Evolutionary conservation across 176 grass and related monocot genomes (phyloP).

Genomic region (Avena atlantica): DNA sequence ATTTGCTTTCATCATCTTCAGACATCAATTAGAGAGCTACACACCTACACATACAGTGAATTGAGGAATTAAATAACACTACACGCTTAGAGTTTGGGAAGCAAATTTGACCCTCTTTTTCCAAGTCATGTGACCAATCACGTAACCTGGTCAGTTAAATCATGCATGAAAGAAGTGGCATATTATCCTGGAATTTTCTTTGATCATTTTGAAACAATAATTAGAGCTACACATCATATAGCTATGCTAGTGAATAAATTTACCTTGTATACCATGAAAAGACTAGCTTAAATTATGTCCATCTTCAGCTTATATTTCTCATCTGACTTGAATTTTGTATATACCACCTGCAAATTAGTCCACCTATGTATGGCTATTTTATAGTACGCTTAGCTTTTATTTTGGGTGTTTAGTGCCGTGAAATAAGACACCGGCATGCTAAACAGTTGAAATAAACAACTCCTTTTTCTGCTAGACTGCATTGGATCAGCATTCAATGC

Average conservation of each 20-base stretch:
- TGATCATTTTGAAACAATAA: slow-evolving; percentile 27
- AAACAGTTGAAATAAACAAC: slow-evolving; percentile 31
- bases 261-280: slow-evolving; percentile 4
- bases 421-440: slow-evolving; percentile 20
- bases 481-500: slow-evolving; percentile 99
- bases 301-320: slow-evolving; percentile 28
- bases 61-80: background rate
- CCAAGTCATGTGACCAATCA: background rate
- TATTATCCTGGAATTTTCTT: slow-evolving; percentile 12
- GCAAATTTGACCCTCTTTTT: background rate
- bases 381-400: background rate
- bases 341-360: background rate
- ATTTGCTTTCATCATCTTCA: slow-evolving; percentile 26
- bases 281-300: slow-evolving; percentile 18
- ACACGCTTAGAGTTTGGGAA: background rate
- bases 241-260: slow-evolving; percentile 31
- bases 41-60: slow-evolving; percentile 7
- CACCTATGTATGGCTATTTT: background rate
- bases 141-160: background rate
- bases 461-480: slow-evolving; percentile 70
- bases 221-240: slow-evolving; percentile 23
- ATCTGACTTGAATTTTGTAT: slow-evolving; percentile 9
- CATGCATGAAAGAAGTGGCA: slow-evolving; percentile 16
- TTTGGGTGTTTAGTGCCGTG: background rate
- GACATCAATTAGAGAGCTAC: background rate